Percentiles rank a stretch among this genome's conserved stretches.
phyloP scores from a whole-genome alignment of 2,329 filamentous ascomycete genomes.

The Neopestalotiopsis sp. region DNA sequence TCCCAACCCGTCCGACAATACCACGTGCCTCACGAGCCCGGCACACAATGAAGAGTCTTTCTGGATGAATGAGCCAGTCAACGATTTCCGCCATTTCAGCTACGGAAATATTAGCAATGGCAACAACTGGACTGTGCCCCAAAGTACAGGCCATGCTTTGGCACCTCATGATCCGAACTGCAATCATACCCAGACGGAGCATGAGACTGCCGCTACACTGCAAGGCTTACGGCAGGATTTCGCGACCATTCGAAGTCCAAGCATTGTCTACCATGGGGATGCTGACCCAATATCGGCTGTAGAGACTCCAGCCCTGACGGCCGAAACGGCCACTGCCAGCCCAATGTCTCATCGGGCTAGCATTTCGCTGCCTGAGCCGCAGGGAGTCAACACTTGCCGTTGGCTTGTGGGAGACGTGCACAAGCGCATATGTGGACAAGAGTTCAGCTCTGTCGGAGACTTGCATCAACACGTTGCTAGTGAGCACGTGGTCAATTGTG shows the following conservation, averaged over 20 bases:
- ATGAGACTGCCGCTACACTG: constrained; percentile 35
- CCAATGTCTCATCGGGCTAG: constrained; percentile 16
- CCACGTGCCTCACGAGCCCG: constrained; percentile 31
- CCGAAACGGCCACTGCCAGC: background rate
- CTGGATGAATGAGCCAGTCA: too few relatives aligned
- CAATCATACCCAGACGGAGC: constrained; percentile 37
- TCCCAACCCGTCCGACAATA: constrained; percentile 32
- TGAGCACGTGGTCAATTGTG: constrained; percentile 28
- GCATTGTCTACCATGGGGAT: constrained; percentile 21
- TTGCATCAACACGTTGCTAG: constrained; percentile 35
- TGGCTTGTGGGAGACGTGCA: constrained; percentile 29
- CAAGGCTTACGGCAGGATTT: constrained; percentile 9
- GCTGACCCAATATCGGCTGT: constrained; percentile 11
- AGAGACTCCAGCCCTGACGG: constrained; percentile 17
- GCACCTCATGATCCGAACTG: constrained; percentile 28
- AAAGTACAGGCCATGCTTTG: constrained; percentile 14
- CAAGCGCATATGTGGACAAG: constrained; percentile 28
- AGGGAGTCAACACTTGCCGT: constrained; percentile 27
- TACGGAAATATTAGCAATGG: too few relatives aligned
- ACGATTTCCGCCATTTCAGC: too few relatives aligned
- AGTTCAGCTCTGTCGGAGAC: constrained; percentile 28
- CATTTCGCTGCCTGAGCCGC: background rate
- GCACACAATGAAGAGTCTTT: constrained; percentile 12
- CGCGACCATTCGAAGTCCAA: background rate
- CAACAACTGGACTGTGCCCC: constrained; percentile 16